Percentiles rank a stretch among this genome's conserved stretches.
Evolutionary conservation across 2,329 filamentous ascomycete genomes (phyloP).

Genomic region (Aspergillus hiratsukae): DNA sequence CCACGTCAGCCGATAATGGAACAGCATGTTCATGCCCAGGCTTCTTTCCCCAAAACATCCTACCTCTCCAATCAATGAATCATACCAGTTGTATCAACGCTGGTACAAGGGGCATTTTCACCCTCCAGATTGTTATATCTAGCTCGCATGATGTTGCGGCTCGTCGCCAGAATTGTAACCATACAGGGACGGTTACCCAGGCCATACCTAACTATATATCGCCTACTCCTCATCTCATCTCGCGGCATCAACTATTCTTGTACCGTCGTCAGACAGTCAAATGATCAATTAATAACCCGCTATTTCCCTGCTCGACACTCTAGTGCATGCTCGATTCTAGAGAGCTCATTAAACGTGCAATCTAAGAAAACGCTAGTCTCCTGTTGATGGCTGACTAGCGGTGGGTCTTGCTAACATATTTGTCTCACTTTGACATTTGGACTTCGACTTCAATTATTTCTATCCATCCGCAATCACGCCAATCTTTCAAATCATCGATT

Average conservation of each 20-base stretch:
- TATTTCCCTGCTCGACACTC: neutral
- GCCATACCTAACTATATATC: neutral
- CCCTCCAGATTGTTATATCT: neutral
- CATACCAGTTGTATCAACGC: neutral
- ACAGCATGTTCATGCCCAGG: neutral
- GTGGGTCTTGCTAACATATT: neutral
- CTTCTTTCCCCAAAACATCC: neutral
- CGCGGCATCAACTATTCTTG: neutral
- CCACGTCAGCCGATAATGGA: constrained; percentile 2
- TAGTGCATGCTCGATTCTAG: neutral
- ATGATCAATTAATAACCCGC: neutral
- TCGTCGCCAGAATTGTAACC: neutral
- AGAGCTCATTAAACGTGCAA: neutral
- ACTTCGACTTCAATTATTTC: neutral
- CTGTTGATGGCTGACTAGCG: neutral
- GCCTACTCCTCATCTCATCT: neutral
- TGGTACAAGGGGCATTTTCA: neutral
- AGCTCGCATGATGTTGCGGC: neutral
- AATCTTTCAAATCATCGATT: neutral
- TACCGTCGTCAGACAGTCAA: neutral
- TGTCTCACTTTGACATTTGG: neutral
- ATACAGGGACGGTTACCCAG: neutral
- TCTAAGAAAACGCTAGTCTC: neutral
- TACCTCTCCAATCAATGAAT: neutral
- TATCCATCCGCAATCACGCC: neutral